phyloP scores from a whole-genome alignment of 2,329 filamentous ascomycete genomes.

The Hypoxylon sp. region DNA sequence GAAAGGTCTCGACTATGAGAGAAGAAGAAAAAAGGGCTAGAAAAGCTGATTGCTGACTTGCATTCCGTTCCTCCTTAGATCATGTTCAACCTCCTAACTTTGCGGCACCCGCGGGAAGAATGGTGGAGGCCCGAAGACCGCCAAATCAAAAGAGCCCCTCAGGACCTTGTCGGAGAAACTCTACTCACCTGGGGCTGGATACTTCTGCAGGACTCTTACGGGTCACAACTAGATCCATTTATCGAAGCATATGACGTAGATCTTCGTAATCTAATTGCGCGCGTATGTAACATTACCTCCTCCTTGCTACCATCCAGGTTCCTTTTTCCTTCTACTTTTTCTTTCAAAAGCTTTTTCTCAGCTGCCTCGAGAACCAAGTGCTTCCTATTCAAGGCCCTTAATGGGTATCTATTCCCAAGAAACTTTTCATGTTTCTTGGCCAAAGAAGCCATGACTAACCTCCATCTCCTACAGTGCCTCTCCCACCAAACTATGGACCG shows the following conservation, averaged over 20 bases:
- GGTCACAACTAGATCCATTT: background rate
- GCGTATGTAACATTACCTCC: slow-evolving; percentile 2
- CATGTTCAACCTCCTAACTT: slow-evolving; percentile 36
- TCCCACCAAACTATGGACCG: background rate
- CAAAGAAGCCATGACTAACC: background rate
- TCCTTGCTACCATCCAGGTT: background rate
- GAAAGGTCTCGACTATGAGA: background rate
- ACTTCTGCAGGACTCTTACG: background rate
- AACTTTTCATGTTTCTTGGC: background rate
- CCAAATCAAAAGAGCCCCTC: background rate
- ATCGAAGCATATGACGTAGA: background rate
- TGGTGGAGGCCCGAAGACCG: background rate
- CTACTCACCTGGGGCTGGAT: slow-evolving; percentile 12
- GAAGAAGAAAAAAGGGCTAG: background rate
- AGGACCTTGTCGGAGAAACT: background rate
- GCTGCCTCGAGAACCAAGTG: background rate
- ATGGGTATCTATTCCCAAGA: background rate
- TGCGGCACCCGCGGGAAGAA: background rate
- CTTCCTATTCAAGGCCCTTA: background rate
- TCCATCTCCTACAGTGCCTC: background rate
- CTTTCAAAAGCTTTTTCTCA: background rate
- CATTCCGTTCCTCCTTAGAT: background rate
- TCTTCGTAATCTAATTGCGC: slow-evolving; percentile 9
- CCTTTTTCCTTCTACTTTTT: background rate
- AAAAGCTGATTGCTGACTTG: slow-evolving; percentile 9